Percentiles rank a stretch among this genome's conserved stretches.
These are phyloP conservation scores for Yarrowia sp. DNA, from an alignment of 805 yeast genomes.

Conservation along the genomic window DNA sequence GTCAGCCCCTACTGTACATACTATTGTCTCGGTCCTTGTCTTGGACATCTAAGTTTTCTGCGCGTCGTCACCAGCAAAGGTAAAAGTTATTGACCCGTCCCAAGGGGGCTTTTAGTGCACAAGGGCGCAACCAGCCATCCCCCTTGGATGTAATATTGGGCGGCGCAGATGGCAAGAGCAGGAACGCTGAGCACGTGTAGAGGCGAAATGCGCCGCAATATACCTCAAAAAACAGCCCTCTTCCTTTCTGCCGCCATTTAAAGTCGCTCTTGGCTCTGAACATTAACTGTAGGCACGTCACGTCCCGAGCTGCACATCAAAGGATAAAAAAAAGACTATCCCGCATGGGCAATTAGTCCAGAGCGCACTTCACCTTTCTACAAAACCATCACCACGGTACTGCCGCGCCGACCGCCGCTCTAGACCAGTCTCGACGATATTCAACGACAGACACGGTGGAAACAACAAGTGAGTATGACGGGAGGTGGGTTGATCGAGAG, in stretches of 20 bases:
- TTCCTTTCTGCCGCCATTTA: neutral
- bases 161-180: too few species aligned
- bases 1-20: conserved; percentile 1
- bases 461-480: neutral
- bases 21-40: neutral
- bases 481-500: too few species aligned
- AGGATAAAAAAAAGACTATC: conserved; percentile 5
- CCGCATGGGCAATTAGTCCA: neutral
- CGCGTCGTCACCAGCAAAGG: neutral
- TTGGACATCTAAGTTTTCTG: too few species aligned
- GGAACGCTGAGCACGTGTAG: too few species aligned
- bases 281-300: conserved; percentile 12
- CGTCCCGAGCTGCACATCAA: conserved; percentile 21
- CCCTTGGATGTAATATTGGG: too few species aligned
- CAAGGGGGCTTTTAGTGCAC: conserved; percentile 13
- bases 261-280: neutral
- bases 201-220: too few species aligned
- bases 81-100: neutral
- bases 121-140: neutral
- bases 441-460: neutral
- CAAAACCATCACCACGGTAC: neutral
- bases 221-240: too few species aligned
- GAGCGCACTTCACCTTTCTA: too few species aligned
- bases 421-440: neutral
- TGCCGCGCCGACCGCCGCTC: too few species aligned